Evolutionary conservation across 192 early-diverging fungal species (phyloP), one percentile per base, ranked within the genome.

Genomic region (Backusella circina): DNA sequence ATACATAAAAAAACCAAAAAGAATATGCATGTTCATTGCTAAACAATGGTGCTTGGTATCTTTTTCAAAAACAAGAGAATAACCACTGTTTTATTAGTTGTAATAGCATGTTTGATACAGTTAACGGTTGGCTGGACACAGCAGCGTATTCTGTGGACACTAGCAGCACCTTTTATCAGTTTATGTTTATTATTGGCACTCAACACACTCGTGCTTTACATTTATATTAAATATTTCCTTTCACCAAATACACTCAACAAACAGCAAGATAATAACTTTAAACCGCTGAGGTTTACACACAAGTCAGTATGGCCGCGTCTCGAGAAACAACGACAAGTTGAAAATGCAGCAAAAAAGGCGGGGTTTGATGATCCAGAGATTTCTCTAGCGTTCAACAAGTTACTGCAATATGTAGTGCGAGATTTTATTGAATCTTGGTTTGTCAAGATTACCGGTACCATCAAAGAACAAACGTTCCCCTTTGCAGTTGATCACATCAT

Each of bases 391-490:
- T 65, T 91, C 23, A 84, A 91, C 47, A 65, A 80, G 15, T 32
- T 92, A 9, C 75, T 91, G 18, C 68, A 71, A 8, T 77, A 82
- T 33, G 83, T 90, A 31, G 67, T 83, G 4, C 82, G 89, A 21
- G 91, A 92, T 66, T 92, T 89, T 77, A 82, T 92, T 13, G 65
- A 76, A 2, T 82, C 79, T 5, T 92, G 91, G 91, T 90, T 85
- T 75, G 41, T 71, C 26, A 41, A 76, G 16, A 64, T 80, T 8
- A 73, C 83, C 9, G 65, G 75, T 0, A 84, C 86, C 18, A 84
- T 84, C 9, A 72, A 76, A 2, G 87, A 91, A 13, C 70, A 81
- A 3, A 67, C 75, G 2, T 88, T 90, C 23, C 83, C 87, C 30
- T 71, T 74, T 70, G 75, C 78, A 12, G 82, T 89, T 18, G 89